These are phyloP conservation scores for Picochlorum sp. DNA, from an alignment of 139 green algal species.

Conservation along the genomic window DNA sequence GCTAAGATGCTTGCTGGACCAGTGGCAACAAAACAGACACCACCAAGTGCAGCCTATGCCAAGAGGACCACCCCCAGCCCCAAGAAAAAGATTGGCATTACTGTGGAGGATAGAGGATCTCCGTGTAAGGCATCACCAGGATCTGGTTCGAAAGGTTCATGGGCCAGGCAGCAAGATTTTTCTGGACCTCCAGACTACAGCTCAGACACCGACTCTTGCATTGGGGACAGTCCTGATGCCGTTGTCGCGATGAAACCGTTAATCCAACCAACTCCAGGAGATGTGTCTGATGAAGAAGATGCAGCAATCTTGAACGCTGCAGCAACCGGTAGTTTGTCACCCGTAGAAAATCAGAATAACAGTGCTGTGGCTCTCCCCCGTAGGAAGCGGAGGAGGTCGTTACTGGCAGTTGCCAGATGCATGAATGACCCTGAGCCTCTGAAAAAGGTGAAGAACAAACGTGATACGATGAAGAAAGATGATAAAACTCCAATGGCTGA, in stretches of 20 bases:
- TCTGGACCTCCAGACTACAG: neutral
- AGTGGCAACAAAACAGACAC: neutral
- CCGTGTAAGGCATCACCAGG: neutral
- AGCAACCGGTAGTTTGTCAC: constrained; percentile 2
- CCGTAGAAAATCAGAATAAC: neutral
- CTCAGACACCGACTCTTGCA: neutral
- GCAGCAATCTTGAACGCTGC: constrained; percentile 3
- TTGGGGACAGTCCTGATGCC: constrained; percentile 1
- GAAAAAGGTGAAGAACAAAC: neutral
- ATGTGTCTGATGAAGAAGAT: constrained; percentile 10
- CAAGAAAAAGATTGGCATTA: neutral
- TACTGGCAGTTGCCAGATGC: neutral
- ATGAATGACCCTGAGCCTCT: neutral
- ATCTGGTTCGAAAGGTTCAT: neutral
- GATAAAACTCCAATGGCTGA: neutral
- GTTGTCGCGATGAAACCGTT: constrained; percentile 3
- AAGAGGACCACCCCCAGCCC: neutral
- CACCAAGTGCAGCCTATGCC: neutral
- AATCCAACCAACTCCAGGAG: neutral
- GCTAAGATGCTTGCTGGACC: neutral
- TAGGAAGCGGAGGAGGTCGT: neutral
- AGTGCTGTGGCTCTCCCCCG: neutral
- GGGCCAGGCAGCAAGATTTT: neutral
- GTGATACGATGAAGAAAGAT: neutral
- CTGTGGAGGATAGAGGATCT: neutral